Conservation (phyloP, 345 rosid species). For the Eucalyptus marginata region DNA sequence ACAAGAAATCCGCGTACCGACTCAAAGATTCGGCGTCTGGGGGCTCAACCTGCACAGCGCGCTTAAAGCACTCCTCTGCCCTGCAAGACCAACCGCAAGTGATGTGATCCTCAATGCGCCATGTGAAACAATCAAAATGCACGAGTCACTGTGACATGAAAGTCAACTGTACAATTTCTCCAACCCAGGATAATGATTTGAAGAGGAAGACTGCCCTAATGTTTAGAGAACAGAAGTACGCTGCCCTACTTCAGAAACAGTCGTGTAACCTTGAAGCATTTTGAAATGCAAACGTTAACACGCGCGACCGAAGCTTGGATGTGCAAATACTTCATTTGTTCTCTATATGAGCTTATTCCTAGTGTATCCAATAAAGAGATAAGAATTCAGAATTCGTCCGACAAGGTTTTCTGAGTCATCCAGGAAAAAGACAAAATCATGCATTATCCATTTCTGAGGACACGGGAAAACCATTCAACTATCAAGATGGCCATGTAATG, state of each 20-base stretch:
- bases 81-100: not conserved
- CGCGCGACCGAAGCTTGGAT: not conserved
- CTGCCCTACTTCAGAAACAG: not conserved
- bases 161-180: not conserved
- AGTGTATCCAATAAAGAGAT: not conserved
- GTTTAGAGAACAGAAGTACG: not conserved
- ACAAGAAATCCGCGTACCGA: constrained; percentile 58
- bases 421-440: not conserved
- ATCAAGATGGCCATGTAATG: not conserved
- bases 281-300: not conserved
- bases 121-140: not conserved
- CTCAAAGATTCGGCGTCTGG: constrained; percentile 50
- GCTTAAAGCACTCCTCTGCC: constrained; percentile 68
- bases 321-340: not conserved
- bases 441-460: not conserved
- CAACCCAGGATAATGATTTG: not conserved
- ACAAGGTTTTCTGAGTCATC: not conserved
- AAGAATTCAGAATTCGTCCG: not conserved
- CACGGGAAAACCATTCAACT: not conserved
- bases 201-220: not conserved
- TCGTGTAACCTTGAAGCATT: not conserved
- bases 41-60: constrained; percentile 38
- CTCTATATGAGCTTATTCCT: not conserved
- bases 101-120: not conserved
- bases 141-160: not conserved